Evolutionary conservation across 495 filamentous ascomycete genomes (phyloP).

Genomic region (Articulospora tetracladia): DNA sequence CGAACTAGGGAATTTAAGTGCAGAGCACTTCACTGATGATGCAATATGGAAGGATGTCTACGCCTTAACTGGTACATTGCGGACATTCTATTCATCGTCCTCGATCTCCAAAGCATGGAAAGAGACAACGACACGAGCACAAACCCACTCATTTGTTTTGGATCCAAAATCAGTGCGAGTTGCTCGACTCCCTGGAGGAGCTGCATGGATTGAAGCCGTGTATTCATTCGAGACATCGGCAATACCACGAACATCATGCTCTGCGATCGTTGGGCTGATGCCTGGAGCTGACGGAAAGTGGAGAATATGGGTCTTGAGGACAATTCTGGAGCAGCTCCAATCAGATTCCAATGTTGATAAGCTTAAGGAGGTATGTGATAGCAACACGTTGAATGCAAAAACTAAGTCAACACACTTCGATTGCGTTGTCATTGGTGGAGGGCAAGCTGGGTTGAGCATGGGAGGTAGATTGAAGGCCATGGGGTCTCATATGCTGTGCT

Average conservation of each 20-base stretch:
- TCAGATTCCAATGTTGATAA: conserved; percentile 8
- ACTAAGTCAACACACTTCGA: conserved; percentile 4
- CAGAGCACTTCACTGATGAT: conserved; percentile 3
- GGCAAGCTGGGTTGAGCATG: conserved; percentile 8
- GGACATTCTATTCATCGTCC: conserved; percentile 7
- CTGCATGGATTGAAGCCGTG: neutral
- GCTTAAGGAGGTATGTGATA: too few relatives aligned
- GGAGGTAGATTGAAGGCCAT: conserved; percentile 13
- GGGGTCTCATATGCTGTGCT: conserved; percentile 13
- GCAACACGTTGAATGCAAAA: too few relatives aligned
- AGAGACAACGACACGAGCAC: neutral
- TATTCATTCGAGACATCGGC: conserved; percentile 11
- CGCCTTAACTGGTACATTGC: conserved; percentile 10
- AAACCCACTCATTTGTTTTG: neutral
- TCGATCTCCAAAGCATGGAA: neutral
- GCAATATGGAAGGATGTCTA: conserved; percentile 15
- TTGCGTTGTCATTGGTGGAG: conserved; percentile 15
- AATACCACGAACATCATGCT: neutral
- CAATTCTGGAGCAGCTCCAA: conserved; percentile 12
- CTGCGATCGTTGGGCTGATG: conserved; percentile 1
- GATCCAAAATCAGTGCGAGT: neutral
- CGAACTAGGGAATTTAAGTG: neutral
- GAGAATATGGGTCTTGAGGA: conserved; percentile 19
- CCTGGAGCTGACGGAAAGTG: neutral
- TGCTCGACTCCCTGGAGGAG: neutral